These are phyloP conservation scores for Saccharomycopsis capsularis DNA, from an alignment of 805 yeast genomes.

Conservation along the genomic window DNA sequence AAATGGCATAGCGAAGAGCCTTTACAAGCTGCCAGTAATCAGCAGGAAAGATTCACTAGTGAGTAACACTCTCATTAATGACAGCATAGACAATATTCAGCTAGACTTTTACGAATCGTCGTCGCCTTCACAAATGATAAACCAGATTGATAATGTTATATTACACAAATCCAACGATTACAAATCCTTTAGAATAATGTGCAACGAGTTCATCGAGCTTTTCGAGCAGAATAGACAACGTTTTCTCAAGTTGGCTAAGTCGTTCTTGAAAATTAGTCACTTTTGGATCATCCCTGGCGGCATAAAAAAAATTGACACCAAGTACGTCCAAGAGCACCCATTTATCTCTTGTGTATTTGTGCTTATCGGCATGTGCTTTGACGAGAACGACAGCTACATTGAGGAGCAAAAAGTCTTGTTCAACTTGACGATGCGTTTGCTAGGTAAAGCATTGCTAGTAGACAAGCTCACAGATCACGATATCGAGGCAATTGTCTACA, in stretches of 20 bases:
- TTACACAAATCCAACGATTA: slow-evolving; percentile 25
- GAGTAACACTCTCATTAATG: slow-evolving; percentile 6
- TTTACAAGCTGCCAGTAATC: neutral
- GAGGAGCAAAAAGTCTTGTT: slow-evolving; percentile 42
- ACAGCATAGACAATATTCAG: slow-evolving; percentile 17
- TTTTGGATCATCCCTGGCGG: slow-evolving; percentile 61
- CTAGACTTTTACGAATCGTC: slow-evolving; percentile 14
- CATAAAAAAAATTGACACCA: slow-evolving; percentile 38
- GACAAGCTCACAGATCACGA: slow-evolving; percentile 53
- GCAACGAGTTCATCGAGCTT: slow-evolving; percentile 41
- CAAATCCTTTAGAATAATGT: slow-evolving; percentile 24
- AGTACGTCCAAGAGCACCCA: slow-evolving; percentile 44
- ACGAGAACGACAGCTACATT: slow-evolving; percentile 43
- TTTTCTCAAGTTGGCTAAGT: slow-evolving; percentile 39
- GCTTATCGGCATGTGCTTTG: slow-evolving; percentile 48
- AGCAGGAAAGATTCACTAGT: neutral
- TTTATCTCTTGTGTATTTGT: slow-evolving; percentile 50
- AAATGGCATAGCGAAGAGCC: neutral
- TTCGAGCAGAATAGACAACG: slow-evolving; percentile 37
- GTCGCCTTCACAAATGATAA: slow-evolving; percentile 33
- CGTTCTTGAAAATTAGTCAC: slow-evolving; percentile 46
- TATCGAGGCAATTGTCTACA: slow-evolving; percentile 51
- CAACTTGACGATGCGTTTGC: slow-evolving; percentile 41
- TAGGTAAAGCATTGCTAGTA: slow-evolving; percentile 43
- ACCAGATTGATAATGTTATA: slow-evolving; percentile 33